Conservation (phyloP, 169 alveolate species). For the Miamiensis avidus region DNA sequence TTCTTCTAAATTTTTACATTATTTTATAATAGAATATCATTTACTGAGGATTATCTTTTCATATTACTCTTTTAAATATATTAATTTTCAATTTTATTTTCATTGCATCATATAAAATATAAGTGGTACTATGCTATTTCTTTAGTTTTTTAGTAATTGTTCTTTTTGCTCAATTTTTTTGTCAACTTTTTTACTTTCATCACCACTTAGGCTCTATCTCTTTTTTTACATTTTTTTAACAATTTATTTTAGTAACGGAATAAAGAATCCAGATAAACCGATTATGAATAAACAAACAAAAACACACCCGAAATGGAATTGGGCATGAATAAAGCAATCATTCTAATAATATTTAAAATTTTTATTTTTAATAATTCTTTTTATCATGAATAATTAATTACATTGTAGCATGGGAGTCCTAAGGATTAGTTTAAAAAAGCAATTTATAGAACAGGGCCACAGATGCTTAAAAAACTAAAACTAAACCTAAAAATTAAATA, state of each 20-base stretch:
- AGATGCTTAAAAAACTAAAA: neutral
- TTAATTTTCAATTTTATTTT: too few species aligned
- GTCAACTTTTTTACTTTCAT: neutral
- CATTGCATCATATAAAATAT: too few species aligned
- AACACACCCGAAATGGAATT: neutral
- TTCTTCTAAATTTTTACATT: neutral
- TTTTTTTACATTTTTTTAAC: neutral
- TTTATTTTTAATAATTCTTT: neutral
- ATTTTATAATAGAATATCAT: too few species aligned
- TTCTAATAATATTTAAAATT: neutral
- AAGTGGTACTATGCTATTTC: too few species aligned
- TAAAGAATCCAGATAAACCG: neutral
- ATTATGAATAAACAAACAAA: neutral
- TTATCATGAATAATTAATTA: too few species aligned
- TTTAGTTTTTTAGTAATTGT: too few species aligned
- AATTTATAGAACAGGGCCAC: conserved; percentile 19
- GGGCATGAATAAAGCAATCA: neutral
- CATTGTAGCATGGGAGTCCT: conserved; percentile 16
- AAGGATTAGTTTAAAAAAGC: conserved; percentile 13
- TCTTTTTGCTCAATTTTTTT: neutral
- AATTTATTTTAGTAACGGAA: neutral
- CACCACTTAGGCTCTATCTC: neutral
- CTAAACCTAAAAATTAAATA: neutral
- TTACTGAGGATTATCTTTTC: too few species aligned
- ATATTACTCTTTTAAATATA: too few species aligned